phyloP scores from a whole-genome alignment of 1,284 basidiomycete genomes.

The Ustilago trichophora region DNA sequence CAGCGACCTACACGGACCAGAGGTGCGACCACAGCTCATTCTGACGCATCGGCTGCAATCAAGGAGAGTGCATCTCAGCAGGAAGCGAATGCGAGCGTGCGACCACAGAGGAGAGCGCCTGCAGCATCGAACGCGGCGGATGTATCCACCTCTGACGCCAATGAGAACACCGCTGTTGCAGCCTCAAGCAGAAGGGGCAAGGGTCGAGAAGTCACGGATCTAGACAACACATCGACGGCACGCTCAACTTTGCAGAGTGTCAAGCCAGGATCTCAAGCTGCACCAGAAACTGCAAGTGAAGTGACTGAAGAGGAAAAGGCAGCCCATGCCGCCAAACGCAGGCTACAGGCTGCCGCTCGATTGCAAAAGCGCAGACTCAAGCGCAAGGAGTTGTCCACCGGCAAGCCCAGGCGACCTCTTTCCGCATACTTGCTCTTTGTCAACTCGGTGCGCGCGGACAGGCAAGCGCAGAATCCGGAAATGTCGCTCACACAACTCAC shows the following conservation, averaged over 20 bases:
- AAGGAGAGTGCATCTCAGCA: constrained; percentile 34
- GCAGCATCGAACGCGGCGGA: background rate
- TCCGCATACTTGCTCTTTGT: constrained; percentile 47
- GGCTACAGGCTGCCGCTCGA: constrained; percentile 16
- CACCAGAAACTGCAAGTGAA: background rate
- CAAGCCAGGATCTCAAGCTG: constrained; percentile 14
- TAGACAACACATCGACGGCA: constrained; percentile 13
- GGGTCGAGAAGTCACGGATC: background rate
- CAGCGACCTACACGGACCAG: background rate
- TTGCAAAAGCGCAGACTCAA: constrained; percentile 41
- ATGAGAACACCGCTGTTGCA: background rate
- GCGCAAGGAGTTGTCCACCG: constrained; percentile 35
- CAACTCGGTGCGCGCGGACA: constrained; percentile 35
- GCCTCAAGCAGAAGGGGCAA: constrained; percentile 16
- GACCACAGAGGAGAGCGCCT: background rate
- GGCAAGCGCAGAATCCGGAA: constrained; percentile 25
- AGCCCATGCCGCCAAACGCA: constrained; percentile 12
- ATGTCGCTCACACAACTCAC: constrained; percentile 38
- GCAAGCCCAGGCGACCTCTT: constrained; percentile 36
- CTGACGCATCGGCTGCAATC: background rate
- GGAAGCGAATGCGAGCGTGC: background rate
- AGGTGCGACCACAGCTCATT: background rate
- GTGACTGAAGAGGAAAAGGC: constrained; percentile 16
- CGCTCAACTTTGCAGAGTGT: constrained; percentile 1
- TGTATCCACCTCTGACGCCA: background rate